Conservation (phyloP, 768 basidiomycete species). For the Boletus sensibilis region DNA sequence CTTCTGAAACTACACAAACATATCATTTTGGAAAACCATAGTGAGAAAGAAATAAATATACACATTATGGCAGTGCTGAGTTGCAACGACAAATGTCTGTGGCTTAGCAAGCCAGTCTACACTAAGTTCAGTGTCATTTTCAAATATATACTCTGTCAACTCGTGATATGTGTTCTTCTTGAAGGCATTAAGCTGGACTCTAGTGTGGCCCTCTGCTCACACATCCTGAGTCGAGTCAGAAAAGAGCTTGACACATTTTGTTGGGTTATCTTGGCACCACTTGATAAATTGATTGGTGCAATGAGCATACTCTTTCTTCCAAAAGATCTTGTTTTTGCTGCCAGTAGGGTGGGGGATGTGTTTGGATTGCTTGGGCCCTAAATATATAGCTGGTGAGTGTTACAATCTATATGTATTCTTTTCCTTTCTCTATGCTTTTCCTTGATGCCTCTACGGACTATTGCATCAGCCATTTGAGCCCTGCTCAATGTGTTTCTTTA, state of each 20-base stretch:
- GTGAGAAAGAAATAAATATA: neutral
- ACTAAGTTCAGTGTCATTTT: neutral
- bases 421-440: too few species aligned
- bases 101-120: neutral
- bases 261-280: neutral
- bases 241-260: neutral
- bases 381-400: too few species aligned
- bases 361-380: too few species aligned
- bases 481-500: too few species aligned
- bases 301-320: neutral
- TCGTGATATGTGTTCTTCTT: neutral
- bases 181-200: neutral
- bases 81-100: neutral
- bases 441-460: too few species aligned
- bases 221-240: neutral
- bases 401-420: too few species aligned
- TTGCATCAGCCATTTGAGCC: too few species aligned
- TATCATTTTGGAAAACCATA: neutral
- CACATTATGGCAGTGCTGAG: neutral
- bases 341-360: too few species aligned
- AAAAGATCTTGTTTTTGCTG: neutral
- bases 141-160: neutral
- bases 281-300: neutral
- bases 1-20: neutral
- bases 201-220: neutral